Base-by-base conservation (phyloP, 805 yeast genomes). In the Metschnikowia reukaufii region DNA sequence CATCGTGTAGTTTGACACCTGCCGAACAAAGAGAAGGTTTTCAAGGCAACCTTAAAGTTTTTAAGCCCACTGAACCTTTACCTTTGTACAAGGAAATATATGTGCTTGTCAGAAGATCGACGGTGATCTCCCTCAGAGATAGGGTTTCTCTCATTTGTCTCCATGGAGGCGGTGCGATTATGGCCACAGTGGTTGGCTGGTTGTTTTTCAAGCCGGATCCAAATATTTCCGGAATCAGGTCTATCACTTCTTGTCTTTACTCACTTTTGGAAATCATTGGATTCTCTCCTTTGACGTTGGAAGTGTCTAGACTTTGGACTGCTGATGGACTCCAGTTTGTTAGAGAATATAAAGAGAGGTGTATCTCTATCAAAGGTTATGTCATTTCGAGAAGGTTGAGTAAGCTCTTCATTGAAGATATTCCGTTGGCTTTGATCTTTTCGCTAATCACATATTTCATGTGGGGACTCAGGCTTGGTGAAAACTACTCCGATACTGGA, bases 161-260 rank as follows among this genome's bases (percentile, higher is more conserved):
- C 25, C 49, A 72, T 13, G 59, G 71, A 13, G 78, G 77, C 20
- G 32, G 75, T 0, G 43, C 78, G 0, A 53, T 83, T 5, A 65
- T 86, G 51, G 85, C 89, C 0, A 59, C 81, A 2, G 66, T 82
- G n/a, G 66, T 78, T 35, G 96, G 96, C 0, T 86, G 94, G 90
- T 75, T 88, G 35, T 88, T 83, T 58, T 84, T 66, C 60, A 78
- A 78, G 53, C 90, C 90, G 3, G 78, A 75, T 16, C 73, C 76
- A 2, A 70, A 79, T 10, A 52, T 82, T 30, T 74, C 82, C 1
- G 96, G 96, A 5, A 74, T 86, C 17, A 66, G 95, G 51, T 76
- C 95, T 12, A 60, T 61, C 18, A 72, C 73, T 1, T 71, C 76
- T 1, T 32, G 55, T 13, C 55, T 71, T 17, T 72, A 71, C 51